Percentiles rank a stretch among this genome's conserved stretches.
Conservation (phyloP, 148 eudicot species). For the Fagopyrum esculentum region DNA sequence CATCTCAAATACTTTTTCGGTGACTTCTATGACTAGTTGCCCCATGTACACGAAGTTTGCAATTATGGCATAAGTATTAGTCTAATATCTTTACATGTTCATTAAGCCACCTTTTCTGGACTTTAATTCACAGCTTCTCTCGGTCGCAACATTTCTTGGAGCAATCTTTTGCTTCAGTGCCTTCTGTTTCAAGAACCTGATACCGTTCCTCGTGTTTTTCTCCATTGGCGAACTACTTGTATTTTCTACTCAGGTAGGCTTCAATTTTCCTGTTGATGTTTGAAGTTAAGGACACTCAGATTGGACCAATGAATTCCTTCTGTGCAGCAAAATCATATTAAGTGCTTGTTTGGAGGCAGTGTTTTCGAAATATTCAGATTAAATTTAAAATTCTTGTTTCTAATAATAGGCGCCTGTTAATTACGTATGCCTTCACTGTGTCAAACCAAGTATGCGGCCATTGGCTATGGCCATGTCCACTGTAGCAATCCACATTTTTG, state of each 20-base stretch:
- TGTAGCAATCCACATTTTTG: slow-evolving; percentile 82
- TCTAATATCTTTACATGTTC: not conserved
- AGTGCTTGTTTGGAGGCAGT: not conserved
- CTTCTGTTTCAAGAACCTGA: slow-evolving; percentile 58
- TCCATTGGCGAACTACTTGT: slow-evolving; percentile 69
- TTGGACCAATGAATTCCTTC: not conserved
- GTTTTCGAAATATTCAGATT: not conserved
- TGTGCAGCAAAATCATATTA: not conserved
- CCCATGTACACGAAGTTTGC: not conserved
- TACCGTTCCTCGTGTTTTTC: slow-evolving; percentile 52
- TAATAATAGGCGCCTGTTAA: slow-evolving; percentile 82
- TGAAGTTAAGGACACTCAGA: not conserved
- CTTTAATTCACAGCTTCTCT: slow-evolving; percentile 53
- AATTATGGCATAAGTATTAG: not conserved
- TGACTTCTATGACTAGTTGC: not conserved
- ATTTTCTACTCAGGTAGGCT: slow-evolving; percentile 82
- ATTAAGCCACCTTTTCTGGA: not conserved
- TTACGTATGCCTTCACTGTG: slow-evolving; percentile 73
- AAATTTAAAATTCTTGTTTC: not conserved
- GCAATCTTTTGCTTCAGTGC: slow-evolving; percentile 74
- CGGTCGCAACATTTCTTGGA: slow-evolving; percentile 69
- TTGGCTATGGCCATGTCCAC: slow-evolving; percentile 95
- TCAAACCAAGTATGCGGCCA: slow-evolving; percentile 79
- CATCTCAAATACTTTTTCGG: not conserved
- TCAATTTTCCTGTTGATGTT: not conserved